Conservation (phyloP, 352 stramenopile species). For the Phytophthora pluvialis region DNA sequence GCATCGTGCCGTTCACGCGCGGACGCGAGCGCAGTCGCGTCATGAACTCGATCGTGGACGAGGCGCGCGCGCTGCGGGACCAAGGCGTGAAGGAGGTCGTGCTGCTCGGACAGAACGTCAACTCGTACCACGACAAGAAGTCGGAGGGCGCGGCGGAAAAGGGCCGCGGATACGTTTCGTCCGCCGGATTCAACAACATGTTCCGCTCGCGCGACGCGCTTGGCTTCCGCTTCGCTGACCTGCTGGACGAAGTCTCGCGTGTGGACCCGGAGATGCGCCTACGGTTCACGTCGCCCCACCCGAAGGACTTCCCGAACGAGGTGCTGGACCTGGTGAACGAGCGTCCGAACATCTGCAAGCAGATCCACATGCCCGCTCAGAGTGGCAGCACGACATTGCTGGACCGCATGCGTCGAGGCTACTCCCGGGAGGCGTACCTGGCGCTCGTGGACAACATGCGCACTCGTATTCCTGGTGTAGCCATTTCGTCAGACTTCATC, state of each 20-base stretch:
- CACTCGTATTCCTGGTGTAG: slow-evolving; percentile 75
- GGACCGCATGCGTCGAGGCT: slow-evolving; percentile 96
- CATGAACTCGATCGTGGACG: slow-evolving; percentile 94
- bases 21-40: slow-evolving; percentile 94
- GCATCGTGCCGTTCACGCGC: slow-evolving; percentile 99
- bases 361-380: slow-evolving; percentile 99
- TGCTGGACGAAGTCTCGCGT: slow-evolving; percentile 94
- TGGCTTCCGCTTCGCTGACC: slow-evolving; percentile 97
- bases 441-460: slow-evolving; percentile 94
- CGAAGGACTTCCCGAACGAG: slow-evolving; percentile 98
- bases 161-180: slow-evolving; percentile 83
- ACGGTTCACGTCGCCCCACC: slow-evolving; percentile 99
- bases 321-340: slow-evolving; percentile 92
- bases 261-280: slow-evolving; percentile 96
- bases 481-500: slow-evolving; percentile 97
- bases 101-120: slow-evolving; percentile 99
- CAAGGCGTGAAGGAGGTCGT: slow-evolving; percentile 97
- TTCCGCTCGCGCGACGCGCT: slow-evolving; percentile 85
- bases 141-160: slow-evolving; percentile 69
- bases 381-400: slow-evolving; percentile 91
- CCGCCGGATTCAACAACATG: slow-evolving; percentile 96
- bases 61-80: slow-evolving; percentile 90
- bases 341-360: slow-evolving; percentile 96
- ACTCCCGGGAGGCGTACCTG: slow-evolving; percentile 98
- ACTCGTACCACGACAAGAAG: slow-evolving; percentile 98